phyloP scores from a whole-genome alignment of 257 asterid genomes.

The Solanum sejunctum region DNA sequence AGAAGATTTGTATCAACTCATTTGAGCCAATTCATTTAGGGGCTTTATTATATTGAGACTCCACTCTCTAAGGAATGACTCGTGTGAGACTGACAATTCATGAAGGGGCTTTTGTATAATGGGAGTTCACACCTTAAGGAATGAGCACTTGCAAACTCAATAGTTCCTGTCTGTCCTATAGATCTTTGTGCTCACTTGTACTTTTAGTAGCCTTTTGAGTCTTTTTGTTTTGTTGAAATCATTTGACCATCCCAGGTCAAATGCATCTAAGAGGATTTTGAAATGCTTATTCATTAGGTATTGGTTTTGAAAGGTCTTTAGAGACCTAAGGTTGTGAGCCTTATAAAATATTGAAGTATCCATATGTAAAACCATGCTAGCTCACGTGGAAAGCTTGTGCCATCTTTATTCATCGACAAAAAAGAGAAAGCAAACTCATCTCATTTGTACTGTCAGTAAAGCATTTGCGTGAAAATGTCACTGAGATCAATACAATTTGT shows the following conservation, averaged over 20 bases:
- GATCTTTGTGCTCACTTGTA: background rate
- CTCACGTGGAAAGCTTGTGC: background rate
- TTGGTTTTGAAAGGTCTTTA: background rate
- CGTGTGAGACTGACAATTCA: background rate
- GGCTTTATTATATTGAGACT: background rate
- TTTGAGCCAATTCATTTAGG: background rate
- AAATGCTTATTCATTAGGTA: background rate
- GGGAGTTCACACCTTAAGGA: background rate
- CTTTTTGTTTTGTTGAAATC: background rate
- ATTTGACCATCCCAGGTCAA: background rate
- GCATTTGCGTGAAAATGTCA: background rate
- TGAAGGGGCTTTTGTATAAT: background rate
- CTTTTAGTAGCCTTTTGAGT: background rate
- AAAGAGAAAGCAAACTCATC: background rate
- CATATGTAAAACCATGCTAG: background rate
- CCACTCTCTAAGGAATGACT: background rate
- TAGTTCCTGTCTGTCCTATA: background rate
- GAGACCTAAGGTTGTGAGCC: background rate
- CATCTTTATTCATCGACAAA: background rate
- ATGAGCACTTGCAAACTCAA: background rate
- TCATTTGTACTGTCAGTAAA: background rate
- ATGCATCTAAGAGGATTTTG: background rate
- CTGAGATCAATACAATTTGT: background rate
- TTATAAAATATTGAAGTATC: background rate
- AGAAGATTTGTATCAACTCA: background rate